Percentiles rank a stretch among this genome's conserved stretches.
phyloP scores from a whole-genome alignment of 2,329 filamentous ascomycete species.

The Ophiocordyceps camponoti-floridani region DNA sequence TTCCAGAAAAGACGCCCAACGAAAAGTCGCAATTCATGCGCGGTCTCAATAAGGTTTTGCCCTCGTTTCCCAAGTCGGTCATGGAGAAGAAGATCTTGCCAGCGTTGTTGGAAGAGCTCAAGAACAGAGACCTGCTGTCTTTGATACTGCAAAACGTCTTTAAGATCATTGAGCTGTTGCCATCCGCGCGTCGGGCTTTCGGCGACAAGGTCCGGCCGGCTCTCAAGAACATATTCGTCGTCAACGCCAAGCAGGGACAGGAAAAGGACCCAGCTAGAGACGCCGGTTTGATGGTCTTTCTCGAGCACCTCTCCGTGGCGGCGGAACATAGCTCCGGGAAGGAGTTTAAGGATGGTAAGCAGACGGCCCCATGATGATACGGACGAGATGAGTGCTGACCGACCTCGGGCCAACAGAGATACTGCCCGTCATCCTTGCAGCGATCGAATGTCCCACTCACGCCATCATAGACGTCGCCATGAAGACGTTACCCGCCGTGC shows the following conservation, averaged over 20 bases:
- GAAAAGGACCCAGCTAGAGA: conserved; percentile 75
- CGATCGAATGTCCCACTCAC: conserved; percentile 78
- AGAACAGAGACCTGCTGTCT: conserved; percentile 74
- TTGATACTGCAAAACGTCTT: conserved; percentile 84
- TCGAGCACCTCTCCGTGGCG: conserved; percentile 65
- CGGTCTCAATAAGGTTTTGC: conserved; percentile 69
- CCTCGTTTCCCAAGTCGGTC: conserved; percentile 83
- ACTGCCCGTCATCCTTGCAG: conserved; percentile 65
- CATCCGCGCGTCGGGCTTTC: conserved; percentile 61
- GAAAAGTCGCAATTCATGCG: conserved; percentile 89
- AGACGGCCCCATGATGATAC: neutral
- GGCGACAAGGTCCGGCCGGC: conserved; percentile 72
- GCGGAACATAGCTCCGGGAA: conserved; percentile 72
- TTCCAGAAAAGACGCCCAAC: conserved; percentile 78
- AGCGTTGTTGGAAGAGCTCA: conserved; percentile 78
- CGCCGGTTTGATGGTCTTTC: conserved; percentile 75
- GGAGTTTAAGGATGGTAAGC: conserved; percentile 80
- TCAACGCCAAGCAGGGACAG: conserved; percentile 33
- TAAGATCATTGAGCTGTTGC: conserved; percentile 66
- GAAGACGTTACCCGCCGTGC: conserved; percentile 57
- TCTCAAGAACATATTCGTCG: conserved; percentile 67
- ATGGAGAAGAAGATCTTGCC: conserved; percentile 89
- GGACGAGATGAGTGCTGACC: neutral
- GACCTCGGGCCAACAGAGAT: conserved; percentile 41
- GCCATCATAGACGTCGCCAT: conserved; percentile 76